These are phyloP conservation scores for Aurantiochytrium sp. DNA, from an alignment of 108 stramenopile species.

Conservation along the genomic window DNA sequence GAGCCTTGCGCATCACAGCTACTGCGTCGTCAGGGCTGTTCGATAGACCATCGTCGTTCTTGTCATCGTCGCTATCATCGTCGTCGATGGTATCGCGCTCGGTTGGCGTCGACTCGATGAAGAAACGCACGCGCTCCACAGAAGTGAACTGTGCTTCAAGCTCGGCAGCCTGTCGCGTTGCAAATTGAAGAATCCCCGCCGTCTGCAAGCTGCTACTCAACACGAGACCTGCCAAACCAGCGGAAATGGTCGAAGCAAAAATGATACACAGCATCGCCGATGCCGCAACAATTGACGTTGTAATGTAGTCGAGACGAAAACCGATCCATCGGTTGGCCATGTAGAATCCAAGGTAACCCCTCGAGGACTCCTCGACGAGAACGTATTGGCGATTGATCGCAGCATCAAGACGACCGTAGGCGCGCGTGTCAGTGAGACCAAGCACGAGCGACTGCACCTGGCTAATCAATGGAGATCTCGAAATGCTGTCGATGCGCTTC, in stretches of 20 bases:
- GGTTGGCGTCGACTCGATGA: not conserved
- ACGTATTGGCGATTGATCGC: not conserved
- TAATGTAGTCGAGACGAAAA: constrained; percentile 16
- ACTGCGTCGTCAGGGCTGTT: too few species aligned
- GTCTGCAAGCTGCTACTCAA: not conserved
- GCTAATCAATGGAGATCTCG: constrained; percentile 22
- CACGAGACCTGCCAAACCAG: not conserved
- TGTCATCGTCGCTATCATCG: not conserved
- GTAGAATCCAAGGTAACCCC: constrained; percentile 2
- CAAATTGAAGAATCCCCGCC: not conserved
- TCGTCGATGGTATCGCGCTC: not conserved
- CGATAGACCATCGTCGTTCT: not conserved
- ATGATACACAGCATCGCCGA: not conserved
- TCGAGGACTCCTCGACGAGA: not conserved
- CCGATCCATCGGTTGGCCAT: not conserved
- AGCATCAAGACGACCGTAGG: not conserved
- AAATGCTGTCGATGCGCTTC: constrained; percentile 28
- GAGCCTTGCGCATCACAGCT: too few species aligned
- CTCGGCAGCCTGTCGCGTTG: not conserved
- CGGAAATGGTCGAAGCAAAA: not conserved
- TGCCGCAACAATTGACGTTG: not conserved
- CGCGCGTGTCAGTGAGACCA: constrained; percentile 22
- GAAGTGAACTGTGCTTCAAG: constrained; percentile 30
- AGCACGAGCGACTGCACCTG: not conserved
- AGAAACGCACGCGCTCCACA: constrained; percentile 26